These are phyloP conservation scores for Entrophospora sp. DNA, from an alignment of 192 early-diverging fungal species.

Conservation along the genomic window DNA sequence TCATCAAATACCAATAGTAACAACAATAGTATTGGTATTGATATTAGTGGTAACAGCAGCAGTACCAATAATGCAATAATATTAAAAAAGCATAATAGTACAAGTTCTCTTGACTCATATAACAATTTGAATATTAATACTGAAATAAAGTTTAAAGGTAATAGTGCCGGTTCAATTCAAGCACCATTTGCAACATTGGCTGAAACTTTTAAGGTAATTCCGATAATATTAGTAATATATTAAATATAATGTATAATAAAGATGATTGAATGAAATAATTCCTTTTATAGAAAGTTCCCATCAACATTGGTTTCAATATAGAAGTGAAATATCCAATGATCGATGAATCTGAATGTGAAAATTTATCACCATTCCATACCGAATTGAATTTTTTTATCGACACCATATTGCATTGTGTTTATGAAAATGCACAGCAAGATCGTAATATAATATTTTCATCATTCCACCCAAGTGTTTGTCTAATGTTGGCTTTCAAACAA, in stretches of 20 bases:
- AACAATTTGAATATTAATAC: too few relatives aligned
- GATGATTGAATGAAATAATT: too few relatives aligned
- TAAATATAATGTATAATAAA: too few relatives aligned
- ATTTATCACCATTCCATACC: constrained; percentile 50
- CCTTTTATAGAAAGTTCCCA: constrained; percentile 51
- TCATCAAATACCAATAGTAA: too few relatives aligned
- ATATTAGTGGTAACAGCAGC: too few relatives aligned
- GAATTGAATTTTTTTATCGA: constrained; percentile 87
- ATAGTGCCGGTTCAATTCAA: constrained; percentile 72
- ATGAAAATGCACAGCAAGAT: constrained; percentile 35
- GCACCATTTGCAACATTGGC: constrained; percentile 80
- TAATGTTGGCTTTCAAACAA: constrained; percentile 80
- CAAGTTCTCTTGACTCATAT: too few relatives aligned
- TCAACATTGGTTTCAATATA: constrained; percentile 79
- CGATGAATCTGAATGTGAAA: constrained; percentile 75
- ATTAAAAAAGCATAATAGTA: too few relatives aligned
- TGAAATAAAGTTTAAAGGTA: constrained; percentile 57
- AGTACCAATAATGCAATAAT: too few relatives aligned
- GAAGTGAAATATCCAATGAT: constrained; percentile 95
- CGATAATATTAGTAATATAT: too few relatives aligned
- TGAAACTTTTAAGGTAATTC: constrained; percentile 65
- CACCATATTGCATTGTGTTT: constrained; percentile 70
- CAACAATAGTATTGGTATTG: too few relatives aligned
- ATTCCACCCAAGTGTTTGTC: constrained; percentile 84
- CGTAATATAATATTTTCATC: constrained; percentile 86